Evolutionary conservation across 257 asterid genomes (phyloP).

Genomic region (Gentiana straminea): DNA sequence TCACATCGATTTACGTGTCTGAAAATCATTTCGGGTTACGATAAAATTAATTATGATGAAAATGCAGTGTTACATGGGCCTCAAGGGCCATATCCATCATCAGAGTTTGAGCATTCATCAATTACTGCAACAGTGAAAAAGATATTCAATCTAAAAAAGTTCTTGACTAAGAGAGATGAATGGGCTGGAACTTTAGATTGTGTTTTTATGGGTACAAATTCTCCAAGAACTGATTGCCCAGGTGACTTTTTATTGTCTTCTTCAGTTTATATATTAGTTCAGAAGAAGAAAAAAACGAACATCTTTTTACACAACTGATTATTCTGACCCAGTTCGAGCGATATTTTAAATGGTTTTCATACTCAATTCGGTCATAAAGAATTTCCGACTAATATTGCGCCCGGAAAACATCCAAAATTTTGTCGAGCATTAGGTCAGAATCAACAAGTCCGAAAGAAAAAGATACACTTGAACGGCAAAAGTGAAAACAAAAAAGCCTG

Average conservation of each 20-base stretch:
- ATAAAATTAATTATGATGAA: neutral
- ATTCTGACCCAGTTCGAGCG: too few species aligned
- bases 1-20: too few species aligned
- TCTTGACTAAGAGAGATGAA: slow-evolving; percentile 57
- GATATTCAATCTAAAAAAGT: slow-evolving; percentile 40
- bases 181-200: slow-evolving; percentile 67
- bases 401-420: too few species aligned
- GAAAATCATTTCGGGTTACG: neutral
- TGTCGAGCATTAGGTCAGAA: too few species aligned
- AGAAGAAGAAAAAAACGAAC: neutral
- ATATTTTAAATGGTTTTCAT: too few species aligned
- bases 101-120: slow-evolving; percentile 65
- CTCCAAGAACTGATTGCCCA: slow-evolving; percentile 63
- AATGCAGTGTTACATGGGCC: slow-evolving; percentile 48
- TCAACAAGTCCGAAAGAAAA: too few species aligned
- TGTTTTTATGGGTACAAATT: slow-evolving; percentile 28
- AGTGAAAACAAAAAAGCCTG: too few species aligned
- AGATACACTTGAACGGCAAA: too few species aligned
- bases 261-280: neutral
- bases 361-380: too few species aligned
- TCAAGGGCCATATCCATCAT: slow-evolving; percentile 51
- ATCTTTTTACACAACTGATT: too few species aligned
- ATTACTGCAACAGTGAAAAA: slow-evolving; percentile 73
- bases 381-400: too few species aligned
- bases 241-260: slow-evolving; percentile 15